phyloP scores from a whole-genome alignment of 139 green algal genomes.

The Micractinium conductrix region DNA sequence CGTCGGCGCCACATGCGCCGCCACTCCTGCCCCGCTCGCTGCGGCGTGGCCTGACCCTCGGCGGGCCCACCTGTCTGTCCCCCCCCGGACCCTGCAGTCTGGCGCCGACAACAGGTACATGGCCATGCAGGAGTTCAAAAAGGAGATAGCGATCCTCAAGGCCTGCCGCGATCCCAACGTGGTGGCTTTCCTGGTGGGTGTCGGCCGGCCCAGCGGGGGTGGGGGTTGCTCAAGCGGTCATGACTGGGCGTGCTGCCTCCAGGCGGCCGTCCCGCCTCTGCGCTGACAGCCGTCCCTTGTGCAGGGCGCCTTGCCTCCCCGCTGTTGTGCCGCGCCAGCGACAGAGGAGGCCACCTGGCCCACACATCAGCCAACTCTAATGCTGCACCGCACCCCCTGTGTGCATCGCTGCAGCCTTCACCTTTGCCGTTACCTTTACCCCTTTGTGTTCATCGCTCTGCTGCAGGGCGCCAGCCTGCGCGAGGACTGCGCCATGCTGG shows the following conservation, averaged over 20 bases:
- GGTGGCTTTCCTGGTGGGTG: constrained; percentile 49
- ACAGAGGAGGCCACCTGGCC: too few relatives aligned
- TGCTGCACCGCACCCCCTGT: too few relatives aligned
- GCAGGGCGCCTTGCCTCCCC: background rate
- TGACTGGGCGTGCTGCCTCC: background rate
- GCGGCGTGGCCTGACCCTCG: too few relatives aligned
- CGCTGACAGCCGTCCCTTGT: background rate
- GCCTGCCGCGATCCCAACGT: constrained; percentile 55
- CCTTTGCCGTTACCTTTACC: too few relatives aligned
- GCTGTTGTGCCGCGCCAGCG: too few relatives aligned
- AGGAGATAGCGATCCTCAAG: constrained; percentile 48
- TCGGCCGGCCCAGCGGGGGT: too few relatives aligned
- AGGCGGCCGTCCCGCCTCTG: too few relatives aligned
- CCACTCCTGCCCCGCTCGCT: too few relatives aligned
- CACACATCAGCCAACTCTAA: too few relatives aligned
- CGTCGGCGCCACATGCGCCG: too few relatives aligned
- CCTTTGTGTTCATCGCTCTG: too few relatives aligned
- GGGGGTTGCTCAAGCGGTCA: background rate
- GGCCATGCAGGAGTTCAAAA: constrained; percentile 7
- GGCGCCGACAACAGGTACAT: background rate
- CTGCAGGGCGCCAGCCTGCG: constrained; percentile 37
- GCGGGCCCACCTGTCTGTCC: background rate
- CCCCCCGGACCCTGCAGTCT: background rate
- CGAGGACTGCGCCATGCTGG: constrained; percentile 44
- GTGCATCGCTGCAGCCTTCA: too few relatives aligned